A percentile compares a stretch with the other conserved stretches of the same genome.
phyloP scores from a whole-genome alignment of 306 rosid species.

The Inga oerstediana region DNA sequence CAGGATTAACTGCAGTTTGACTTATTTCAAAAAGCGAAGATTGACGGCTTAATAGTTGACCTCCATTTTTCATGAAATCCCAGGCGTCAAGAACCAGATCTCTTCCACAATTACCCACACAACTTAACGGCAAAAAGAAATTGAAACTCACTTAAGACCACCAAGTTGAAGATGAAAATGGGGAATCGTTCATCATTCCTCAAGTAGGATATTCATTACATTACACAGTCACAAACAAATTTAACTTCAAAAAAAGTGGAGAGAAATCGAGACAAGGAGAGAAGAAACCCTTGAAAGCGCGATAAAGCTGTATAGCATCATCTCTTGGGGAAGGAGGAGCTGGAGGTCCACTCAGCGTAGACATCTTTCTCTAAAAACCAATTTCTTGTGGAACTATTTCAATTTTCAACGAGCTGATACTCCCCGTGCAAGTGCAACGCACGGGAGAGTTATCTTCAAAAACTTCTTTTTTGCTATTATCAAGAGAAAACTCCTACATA shows the following conservation, averaged over 20 bases:
- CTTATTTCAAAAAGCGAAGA: not conserved
- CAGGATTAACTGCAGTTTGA: not conserved
- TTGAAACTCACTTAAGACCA: not conserved
- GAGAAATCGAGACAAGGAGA: not conserved
- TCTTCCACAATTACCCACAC: not conserved
- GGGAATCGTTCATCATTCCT: not conserved
- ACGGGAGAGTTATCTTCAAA: too few species aligned
- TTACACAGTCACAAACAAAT: not conserved
- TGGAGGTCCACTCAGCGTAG: slow-evolving; percentile 62
- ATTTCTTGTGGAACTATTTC: not conserved
- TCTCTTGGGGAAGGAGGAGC: slow-evolving; percentile 68
- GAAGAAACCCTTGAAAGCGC: slow-evolving; percentile 74
- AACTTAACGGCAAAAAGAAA: not conserved
- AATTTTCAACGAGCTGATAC: too few species aligned
- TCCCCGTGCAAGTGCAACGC: too few species aligned
- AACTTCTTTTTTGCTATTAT: too few species aligned
- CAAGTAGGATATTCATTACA: too few species aligned
- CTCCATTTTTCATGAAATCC: not conserved
- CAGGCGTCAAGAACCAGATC: not conserved
- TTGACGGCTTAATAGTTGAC: not conserved
- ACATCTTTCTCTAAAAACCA: slow-evolving; percentile 21
- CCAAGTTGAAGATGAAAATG: not conserved
- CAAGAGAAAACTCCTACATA: too few species aligned
- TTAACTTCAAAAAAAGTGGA: not conserved
- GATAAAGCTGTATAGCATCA: slow-evolving; percentile 70